Percentiles rank a stretch among this genome's conserved stretches.
Conservation (phyloP, 148 eudicot species). For the Fallopia convolvulus region DNA sequence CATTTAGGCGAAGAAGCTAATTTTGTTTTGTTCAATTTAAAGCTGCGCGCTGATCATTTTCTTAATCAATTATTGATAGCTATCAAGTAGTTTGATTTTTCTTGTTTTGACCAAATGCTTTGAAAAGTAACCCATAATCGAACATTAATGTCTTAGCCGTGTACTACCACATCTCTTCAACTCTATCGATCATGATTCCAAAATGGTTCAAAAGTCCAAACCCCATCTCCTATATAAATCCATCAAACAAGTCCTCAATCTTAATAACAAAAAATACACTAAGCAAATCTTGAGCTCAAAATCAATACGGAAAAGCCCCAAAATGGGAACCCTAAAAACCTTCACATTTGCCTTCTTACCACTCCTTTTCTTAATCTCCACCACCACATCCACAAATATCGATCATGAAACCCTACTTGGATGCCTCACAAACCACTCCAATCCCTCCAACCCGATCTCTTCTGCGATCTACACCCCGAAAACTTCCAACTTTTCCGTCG, state of each 20-base stretch:
- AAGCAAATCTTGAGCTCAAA: background rate
- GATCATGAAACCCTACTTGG: background rate
- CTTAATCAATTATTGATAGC: background rate
- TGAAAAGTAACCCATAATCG: background rate
- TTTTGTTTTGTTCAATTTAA: background rate
- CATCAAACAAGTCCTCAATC: background rate
- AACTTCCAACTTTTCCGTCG: slow-evolving; percentile 17
- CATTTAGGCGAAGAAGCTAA: background rate
- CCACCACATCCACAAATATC: background rate
- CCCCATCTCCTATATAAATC: slow-evolving; percentile 2
- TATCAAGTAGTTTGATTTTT: background rate
- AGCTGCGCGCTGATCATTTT: background rate
- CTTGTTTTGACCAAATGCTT: background rate
- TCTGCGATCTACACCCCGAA: slow-evolving; percentile 20
- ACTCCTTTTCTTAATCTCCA: background rate
- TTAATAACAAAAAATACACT: background rate
- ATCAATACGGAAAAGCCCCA: background rate
- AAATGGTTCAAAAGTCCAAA: background rate
- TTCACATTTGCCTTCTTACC: background rate
- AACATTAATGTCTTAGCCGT: background rate
- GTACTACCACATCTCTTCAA: background rate
- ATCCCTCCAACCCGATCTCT: slow-evolving; percentile 17
- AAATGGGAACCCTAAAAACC: slow-evolving; percentile 9
- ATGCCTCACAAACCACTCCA: slow-evolving; percentile 18
- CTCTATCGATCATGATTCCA: background rate